Percentiles rank a stretch among this genome's conserved stretches.
Evolutionary conservation across 202 grass and related monocot genomes (phyloP).

Genomic region (Schoenoplectus tabernaemontani): DNA sequence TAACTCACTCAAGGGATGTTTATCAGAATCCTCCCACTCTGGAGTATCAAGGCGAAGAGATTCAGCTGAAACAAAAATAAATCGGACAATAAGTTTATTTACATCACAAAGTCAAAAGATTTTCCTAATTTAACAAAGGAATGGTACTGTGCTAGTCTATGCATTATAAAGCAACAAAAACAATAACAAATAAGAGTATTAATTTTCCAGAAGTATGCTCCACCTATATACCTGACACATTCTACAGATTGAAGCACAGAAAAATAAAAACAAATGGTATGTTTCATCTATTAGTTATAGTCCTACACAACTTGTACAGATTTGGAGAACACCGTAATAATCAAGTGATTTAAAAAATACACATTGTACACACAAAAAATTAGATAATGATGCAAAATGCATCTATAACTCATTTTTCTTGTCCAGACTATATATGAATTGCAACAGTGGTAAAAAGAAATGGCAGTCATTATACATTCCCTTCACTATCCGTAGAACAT

Average conservation of each 20-base stretch:
- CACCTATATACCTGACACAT: background rate
- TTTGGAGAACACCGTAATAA: too few species aligned
- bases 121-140: background rate
- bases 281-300: background rate
- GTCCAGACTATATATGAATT: too few species aligned
- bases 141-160: background rate
- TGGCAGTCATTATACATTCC: too few species aligned
- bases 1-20: conserved; percentile 71
- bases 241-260: background rate
- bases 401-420: too few species aligned
- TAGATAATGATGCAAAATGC: too few species aligned
- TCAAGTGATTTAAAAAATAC: too few species aligned
- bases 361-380: too few species aligned
- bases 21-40: conserved; percentile 65
- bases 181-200: background rate
- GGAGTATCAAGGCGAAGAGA: conserved; percentile 60
- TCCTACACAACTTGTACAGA: too few species aligned
- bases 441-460: too few species aligned
- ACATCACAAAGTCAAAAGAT: background rate
- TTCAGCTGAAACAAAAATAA: conserved; percentile 54
- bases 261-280: background rate
- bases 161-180: background rate
- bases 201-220: background rate
- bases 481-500: too few species aligned
- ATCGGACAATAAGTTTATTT: conserved; percentile 2